These are phyloP conservation scores for Fusarium transvaalense DNA, from an alignment of 2,329 filamentous ascomycete species.

Conservation along the genomic window DNA sequence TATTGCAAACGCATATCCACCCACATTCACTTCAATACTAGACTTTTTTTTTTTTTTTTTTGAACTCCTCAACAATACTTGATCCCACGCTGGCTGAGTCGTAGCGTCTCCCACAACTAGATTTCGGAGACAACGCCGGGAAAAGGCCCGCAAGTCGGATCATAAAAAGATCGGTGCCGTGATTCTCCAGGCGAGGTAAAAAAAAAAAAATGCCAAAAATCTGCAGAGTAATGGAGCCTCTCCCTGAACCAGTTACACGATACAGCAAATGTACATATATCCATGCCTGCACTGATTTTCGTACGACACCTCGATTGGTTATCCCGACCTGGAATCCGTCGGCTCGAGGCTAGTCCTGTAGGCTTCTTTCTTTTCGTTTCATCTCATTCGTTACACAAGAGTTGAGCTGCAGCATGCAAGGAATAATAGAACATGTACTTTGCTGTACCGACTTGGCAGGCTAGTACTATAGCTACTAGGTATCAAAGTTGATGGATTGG, in stretches of 20 bases:
- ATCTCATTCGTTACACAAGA: slow-evolving; percentile 30
- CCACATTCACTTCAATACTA: slow-evolving; percentile 4
- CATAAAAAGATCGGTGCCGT: slow-evolving; percentile 32
- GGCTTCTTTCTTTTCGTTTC: slow-evolving; percentile 24
- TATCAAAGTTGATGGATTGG: slow-evolving; percentile 36
- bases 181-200: slow-evolving; percentile 21
- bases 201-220: slow-evolving; percentile 33
- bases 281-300: slow-evolving; percentile 16
- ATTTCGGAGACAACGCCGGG: slow-evolving; percentile 28
- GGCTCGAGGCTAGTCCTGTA: slow-evolving; percentile 19
- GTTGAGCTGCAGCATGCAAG: slow-evolving; percentile 45
- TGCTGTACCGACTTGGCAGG: slow-evolving; percentile 15
- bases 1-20: slow-evolving; percentile 22
- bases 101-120: slow-evolving; percentile 33
- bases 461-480: slow-evolving; percentile 2
- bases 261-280: slow-evolving; percentile 5
- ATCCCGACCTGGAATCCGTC: slow-evolving; percentile 19
- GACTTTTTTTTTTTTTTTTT: too few species aligned
- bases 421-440: slow-evolving; percentile 32
- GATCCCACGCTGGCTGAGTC: slow-evolving; percentile 23
- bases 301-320: slow-evolving; percentile 6
- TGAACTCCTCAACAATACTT: slow-evolving; percentile 29
- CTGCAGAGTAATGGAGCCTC: slow-evolving; percentile 42
- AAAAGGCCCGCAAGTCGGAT: slow-evolving; percentile 35
- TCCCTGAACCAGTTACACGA: neutral